Conservation (phyloP, 202 grass and related monocot species). For the Cymbopogon flexuosus region DNA sequence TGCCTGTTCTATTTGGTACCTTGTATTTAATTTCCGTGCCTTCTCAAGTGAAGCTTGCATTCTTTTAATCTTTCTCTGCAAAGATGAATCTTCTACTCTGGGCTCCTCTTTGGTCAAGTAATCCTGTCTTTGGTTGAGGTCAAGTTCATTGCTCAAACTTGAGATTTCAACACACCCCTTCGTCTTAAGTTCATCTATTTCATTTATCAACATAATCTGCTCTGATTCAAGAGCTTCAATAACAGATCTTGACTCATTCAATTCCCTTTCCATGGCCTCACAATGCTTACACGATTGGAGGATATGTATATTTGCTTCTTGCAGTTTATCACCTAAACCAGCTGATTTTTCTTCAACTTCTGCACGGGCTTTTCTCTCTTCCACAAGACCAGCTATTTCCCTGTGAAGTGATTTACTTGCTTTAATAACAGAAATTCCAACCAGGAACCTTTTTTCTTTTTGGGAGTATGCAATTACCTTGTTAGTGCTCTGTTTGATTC, state of each 20-base stretch:
- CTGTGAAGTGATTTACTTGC: constrained; percentile 37
- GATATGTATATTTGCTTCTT: constrained; percentile 30
- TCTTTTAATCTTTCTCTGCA: constrained; percentile 76
- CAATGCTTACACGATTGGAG: constrained; percentile 30
- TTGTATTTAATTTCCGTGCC: constrained; percentile 56
- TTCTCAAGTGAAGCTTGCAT: constrained; percentile 93
- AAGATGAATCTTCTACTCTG: constrained; percentile 70
- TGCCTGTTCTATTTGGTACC: constrained; percentile 53
- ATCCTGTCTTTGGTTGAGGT: constrained; percentile 11
- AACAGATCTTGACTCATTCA: constrained; percentile 55
- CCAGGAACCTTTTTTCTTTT: not conserved
- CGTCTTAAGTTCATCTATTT: constrained; percentile 58
- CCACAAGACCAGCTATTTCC: constrained; percentile 59
- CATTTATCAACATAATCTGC: constrained; percentile 67
- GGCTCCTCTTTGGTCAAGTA: constrained; percentile 36
- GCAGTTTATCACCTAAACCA: constrained; percentile 43
- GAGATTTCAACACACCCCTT: constrained; percentile 44
- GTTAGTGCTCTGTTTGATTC: constrained; percentile 73
- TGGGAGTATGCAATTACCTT: constrained; percentile 48
- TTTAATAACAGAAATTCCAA: constrained; percentile 31
- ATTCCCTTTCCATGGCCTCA: constrained; percentile 46
- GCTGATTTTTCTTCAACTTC: constrained; percentile 42
- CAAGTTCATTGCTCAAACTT: constrained; percentile 48
- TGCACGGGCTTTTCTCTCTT: constrained; percentile 57
- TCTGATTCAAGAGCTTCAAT: constrained; percentile 83